phyloP scores from a whole-genome alignment of 169 alveolate genomes.

The Amoebophrya sp. region DNA sequence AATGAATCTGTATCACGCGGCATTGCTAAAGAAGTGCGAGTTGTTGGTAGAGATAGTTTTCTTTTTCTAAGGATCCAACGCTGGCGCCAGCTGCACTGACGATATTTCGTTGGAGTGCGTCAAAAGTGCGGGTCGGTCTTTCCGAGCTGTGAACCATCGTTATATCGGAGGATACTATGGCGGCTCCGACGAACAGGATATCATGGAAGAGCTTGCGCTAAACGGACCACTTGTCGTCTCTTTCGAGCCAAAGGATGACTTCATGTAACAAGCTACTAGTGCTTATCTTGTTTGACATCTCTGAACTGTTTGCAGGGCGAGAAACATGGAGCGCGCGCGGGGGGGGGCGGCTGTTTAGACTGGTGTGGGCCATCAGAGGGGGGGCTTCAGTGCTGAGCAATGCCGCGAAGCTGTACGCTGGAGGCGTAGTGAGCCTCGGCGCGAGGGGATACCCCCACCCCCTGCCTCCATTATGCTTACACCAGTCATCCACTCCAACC shows the following conservation, averaged over 20 bases:
- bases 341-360: background rate
- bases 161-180: conserved; percentile 56
- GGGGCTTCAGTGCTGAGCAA: too few species aligned
- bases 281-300: conserved; percentile 41
- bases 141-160: conserved; percentile 31
- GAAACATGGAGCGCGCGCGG: background rate
- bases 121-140: background rate
- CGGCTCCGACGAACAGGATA: conserved; percentile 40
- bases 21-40: background rate
- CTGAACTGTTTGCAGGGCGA: conserved; percentile 22
- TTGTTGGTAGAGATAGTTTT: background rate
- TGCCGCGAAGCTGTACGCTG: too few species aligned
- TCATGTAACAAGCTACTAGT: conserved; percentile 55
- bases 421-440: too few species aligned
- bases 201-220: conserved; percentile 52
- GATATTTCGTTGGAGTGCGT: background rate
- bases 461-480: too few species aligned
- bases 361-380: too few species aligned
- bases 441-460: too few species aligned
- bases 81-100: background rate
- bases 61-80: background rate
- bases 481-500: too few species aligned
- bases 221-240: conserved; percentile 55
- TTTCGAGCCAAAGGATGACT: conserved; percentile 50
- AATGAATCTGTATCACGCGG: background rate